Conservation (phyloP, 768 basidiomycete species). For the Leucogyrophana mollusca region DNA sequence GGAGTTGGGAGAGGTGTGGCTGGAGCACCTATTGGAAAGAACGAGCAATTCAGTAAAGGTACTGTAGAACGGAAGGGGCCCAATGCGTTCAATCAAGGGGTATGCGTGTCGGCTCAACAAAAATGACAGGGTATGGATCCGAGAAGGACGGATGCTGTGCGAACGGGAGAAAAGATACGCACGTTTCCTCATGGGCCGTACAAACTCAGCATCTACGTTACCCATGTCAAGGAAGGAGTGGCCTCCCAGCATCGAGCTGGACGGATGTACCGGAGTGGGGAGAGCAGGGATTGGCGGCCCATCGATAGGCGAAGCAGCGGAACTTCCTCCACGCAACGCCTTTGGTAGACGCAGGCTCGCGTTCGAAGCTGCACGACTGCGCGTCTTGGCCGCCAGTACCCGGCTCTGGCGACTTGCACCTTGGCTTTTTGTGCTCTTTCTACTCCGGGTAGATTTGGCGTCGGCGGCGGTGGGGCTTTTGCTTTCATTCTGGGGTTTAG, state of each 20-base stretch:
- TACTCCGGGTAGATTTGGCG: slow-evolving; percentile 18
- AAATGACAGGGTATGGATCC: background rate
- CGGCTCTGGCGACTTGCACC: slow-evolving; percentile 36
- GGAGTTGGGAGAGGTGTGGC: slow-evolving; percentile 14
- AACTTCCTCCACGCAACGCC: slow-evolving; percentile 26
- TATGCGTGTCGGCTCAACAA: background rate
- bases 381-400: slow-evolving; percentile 62
- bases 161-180: background rate
- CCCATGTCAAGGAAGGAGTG: slow-evolving; percentile 36
- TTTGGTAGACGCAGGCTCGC: slow-evolving; percentile 63
- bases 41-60: no score
- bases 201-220: slow-evolving; percentile 29
- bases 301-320: slow-evolving; percentile 32
- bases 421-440: slow-evolving; percentile 19
- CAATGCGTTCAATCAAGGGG: background rate
- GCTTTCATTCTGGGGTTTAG: slow-evolving; percentile 5
- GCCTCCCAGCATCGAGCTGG: slow-evolving; percentile 6
- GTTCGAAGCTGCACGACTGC: slow-evolving; percentile 63
- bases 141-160: no score
- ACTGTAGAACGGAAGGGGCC: slow-evolving; percentile 1
- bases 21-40: slow-evolving; percentile 7
- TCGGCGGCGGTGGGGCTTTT: slow-evolving; percentile 14
- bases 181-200: slow-evolving; percentile 21
- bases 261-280: no score
- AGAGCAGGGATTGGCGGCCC: slow-evolving; percentile 30